Evolutionary conservation across 495 filamentous ascomycete genomes (phyloP), one percentile per base, ranked within the genome.

Genomic region (Achaetomiella virescens): DNA sequence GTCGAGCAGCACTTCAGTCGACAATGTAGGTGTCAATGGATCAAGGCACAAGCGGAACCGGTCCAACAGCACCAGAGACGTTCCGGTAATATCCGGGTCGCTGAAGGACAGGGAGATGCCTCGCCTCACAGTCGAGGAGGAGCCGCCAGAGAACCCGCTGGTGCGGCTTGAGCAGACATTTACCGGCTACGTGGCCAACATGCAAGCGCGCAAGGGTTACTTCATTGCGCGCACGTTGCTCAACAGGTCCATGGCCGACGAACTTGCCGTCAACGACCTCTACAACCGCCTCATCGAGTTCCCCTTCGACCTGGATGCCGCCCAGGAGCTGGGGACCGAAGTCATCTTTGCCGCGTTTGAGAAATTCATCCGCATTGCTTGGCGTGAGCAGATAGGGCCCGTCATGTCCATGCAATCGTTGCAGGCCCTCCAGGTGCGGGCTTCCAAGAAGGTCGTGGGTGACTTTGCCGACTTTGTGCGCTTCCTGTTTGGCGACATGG

Each of bases 321-420:
- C 88, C 4, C 81, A 84, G 1, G 88, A 96, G 54, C 79, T 87
- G 3, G 79, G 88, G 12, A 83, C 96, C 20, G 91, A 96, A 65
- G 85, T 92, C n/a, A 77, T 97, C 10, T 96, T 97, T 61, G 85
- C 86, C 17, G 89, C 92, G 1, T 98, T 98, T 64, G 91, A 95
- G 62, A 96, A 93, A 56, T 98, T 97, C 58, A 77, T 97, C 64
- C 83, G 81, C 54, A 85, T 88, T 54, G 90, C 90, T 27, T 98
- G 93, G 93, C 83, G 78, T 51, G 84, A 90, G 46, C 86, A 88
- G 58, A 91, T 97, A 77, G 95, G 95, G 0, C 81, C 87, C 3
- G 77, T 97, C 35, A 79, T 97, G 55, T 77, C 84, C 3, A 67
- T 77, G 29, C 72, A 84, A 22, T 77, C 80, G 15, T 71, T 96